Percentiles rank a stretch among this genome's conserved stretches.
These are phyloP conservation scores for Vinca minor DNA, from an alignment of 257 asterid genomes.

Conservation along the genomic window DNA sequence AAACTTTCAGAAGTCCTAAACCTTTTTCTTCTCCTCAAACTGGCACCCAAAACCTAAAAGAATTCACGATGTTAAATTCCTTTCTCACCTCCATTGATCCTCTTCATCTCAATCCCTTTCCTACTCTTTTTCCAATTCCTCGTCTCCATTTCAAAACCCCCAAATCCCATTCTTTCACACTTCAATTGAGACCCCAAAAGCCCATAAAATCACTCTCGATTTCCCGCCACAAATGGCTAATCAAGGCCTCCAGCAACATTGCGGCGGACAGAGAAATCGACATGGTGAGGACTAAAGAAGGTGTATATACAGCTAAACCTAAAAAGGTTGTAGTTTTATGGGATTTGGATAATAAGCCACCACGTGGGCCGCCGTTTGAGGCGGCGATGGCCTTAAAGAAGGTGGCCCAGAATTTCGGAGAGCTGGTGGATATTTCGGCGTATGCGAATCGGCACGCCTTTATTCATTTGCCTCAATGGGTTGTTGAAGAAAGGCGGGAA, in stretches of 20 bases:
- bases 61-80: constrained; percentile 24
- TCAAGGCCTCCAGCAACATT: constrained; percentile 32
- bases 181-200: constrained; percentile 5
- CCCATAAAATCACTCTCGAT: constrained; percentile 9
- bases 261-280: constrained; percentile 55
- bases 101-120: too few relatives aligned
- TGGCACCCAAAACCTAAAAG: constrained; percentile 6
- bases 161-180: background rate
- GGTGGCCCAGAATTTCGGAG: constrained; percentile 68
- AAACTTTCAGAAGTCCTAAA: too few relatives aligned
- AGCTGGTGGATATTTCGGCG: constrained; percentile 69
- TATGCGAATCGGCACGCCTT: constrained; percentile 93
- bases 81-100: constrained; percentile 30
- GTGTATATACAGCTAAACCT: constrained; percentile 54
- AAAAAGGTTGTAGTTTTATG: constrained; percentile 75
- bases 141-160: constrained; percentile 18
- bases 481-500: constrained; percentile 62
- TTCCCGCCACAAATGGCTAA: constrained; percentile 21
- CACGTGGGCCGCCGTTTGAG: constrained; percentile 82
- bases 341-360: constrained; percentile 97
- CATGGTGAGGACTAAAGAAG: constrained; percentile 60
- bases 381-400: constrained; percentile 64
- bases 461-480: constrained; percentile 81
- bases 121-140: constrained; percentile 6
- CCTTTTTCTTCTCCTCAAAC: background rate